A percentile compares a stretch with the other conserved stretches of the same genome.
Conservation (phyloP, 108 stramenopile species). For the Fistulifera solaris region DNA sequence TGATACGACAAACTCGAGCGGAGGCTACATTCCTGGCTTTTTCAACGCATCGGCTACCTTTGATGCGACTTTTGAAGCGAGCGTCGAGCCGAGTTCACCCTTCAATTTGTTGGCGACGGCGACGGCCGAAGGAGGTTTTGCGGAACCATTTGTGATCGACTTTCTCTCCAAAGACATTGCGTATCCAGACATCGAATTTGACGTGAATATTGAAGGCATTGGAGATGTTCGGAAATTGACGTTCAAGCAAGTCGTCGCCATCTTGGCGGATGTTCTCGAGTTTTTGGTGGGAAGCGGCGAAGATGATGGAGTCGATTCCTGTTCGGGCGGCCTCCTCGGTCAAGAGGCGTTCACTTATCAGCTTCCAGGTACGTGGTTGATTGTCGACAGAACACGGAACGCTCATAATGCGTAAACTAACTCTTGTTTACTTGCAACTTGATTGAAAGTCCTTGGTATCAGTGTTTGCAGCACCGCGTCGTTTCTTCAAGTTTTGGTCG, state of each 20-base stretch:
- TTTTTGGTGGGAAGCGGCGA: constrained; percentile 16
- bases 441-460: neutral
- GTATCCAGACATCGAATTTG: constrained; percentile 7
- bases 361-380: constrained; percentile 17
- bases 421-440: no score
- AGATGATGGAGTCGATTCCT: constrained; percentile 25
- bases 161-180: constrained; percentile 5
- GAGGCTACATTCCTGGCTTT: no score
- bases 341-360: constrained; percentile 16
- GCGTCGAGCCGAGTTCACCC: constrained; percentile 4
- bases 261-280: constrained; percentile 12
- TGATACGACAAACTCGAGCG: neutral
- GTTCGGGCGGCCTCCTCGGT: constrained; percentile 34
- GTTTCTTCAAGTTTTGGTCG: constrained; percentile 7
- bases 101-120: constrained; percentile 3
- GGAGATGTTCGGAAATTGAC: constrained; percentile 22
- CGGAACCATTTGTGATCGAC: constrained; percentile 8
- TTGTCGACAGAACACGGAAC: constrained; percentile 6
- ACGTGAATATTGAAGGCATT: constrained; percentile 19
- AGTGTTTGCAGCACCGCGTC: constrained; percentile 1
- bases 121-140: constrained; percentile 8
- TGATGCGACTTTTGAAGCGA: constrained; percentile 17
- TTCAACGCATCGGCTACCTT: constrained; percentile 13
- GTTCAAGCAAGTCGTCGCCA: constrained; percentile 20
- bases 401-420: no score